A percentile compares a stretch with the other conserved stretches of the same genome.
phyloP scores from a whole-genome alignment of 805 yeast genomes.

The Suhomyces kilbournensis region DNA sequence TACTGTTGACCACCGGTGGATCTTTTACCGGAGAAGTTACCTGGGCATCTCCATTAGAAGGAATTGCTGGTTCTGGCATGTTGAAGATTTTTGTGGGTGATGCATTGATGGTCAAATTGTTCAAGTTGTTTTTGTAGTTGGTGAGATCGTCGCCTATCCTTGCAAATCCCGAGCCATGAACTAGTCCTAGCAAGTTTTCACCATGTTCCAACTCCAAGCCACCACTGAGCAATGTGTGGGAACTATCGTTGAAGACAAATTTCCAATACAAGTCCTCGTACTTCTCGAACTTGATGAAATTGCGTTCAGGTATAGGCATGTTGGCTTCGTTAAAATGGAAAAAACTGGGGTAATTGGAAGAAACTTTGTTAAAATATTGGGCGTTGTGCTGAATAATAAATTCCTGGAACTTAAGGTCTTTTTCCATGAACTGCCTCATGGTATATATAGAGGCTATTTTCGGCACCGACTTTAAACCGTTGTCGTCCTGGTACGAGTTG shows the following conservation, averaged over 20 bases:
- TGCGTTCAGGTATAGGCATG: conserved; percentile 12
- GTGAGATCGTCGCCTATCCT: conserved; percentile 27
- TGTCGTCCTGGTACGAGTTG: conserved; percentile 13
- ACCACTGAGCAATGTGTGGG: conserved; percentile 10
- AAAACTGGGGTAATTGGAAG: conserved; percentile 5
- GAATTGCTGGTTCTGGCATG: neutral
- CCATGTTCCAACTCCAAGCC: conserved; percentile 31
- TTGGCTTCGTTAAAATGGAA: conserved; percentile 8
- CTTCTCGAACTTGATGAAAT: conserved; percentile 12
- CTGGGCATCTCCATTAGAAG: neutral
- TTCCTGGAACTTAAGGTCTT: conserved; percentile 45
- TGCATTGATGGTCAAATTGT: conserved; percentile 17
- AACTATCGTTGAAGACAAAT: conserved; percentile 24
- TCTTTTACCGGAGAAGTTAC: neutral
- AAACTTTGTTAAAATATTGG: conserved; percentile 5
- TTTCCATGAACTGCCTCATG: conserved; percentile 57
- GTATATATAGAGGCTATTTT: conserved; percentile 52
- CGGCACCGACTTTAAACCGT: conserved; percentile 11
- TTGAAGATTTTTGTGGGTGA: conserved; percentile 7
- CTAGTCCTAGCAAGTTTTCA: conserved; percentile 21
- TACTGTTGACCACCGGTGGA: neutral
- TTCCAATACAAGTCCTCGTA: conserved; percentile 47
- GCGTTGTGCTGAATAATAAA: conserved; percentile 17
- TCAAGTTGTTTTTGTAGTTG: conserved; percentile 22
- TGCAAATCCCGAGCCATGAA: conserved; percentile 37